Base-by-base conservation (phyloP, 176 grass and related monocot species). In the Rhynchospora pubera region DNA sequence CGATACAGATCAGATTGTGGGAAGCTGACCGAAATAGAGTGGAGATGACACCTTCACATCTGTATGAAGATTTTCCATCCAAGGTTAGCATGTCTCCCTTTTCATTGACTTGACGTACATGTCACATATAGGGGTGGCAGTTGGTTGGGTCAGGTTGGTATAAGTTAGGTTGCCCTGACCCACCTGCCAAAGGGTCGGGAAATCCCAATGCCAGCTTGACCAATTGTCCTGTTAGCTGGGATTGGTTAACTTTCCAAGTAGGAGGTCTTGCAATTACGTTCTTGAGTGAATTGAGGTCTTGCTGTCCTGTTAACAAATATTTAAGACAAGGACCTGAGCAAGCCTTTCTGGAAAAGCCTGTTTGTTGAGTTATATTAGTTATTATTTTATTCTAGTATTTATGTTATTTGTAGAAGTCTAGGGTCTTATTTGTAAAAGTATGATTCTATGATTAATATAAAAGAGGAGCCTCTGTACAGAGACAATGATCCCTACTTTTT, bases 31-130 rank as follows among this genome's bases (percentile, higher is more conserved):
- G 87, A 84, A 97, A 94, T 84, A 88, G 92, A 82, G 89, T 98
- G 15, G 95, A 93, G 50, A 89, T 94, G 78, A 68, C 57, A 26
- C 87, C 74, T 1, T 92, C 92, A 1, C 85, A 89, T 82, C 62
- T 93, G 5, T 98, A 98, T 9, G 95, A 98, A 88, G 95, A 98
- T 83, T 98, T 98, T 19, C 95, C 95, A 59, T 92, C 85, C 64
- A 98, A 86, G 94, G 94, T 97, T 77, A 88, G 79, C 62, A 30
- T 8, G 19, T 6, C 6, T 50, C 32, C 59, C 45, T 30, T 50
- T 30, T 5, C 28, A 72, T 15, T 60, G 2, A 6, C 19, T 43
- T 43, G 61, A 34, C 11, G 15, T 53, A 53, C 21, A 75, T 8
- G 52, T 53, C 46, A 28, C 21, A 7, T 45, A 26, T 75, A 45